Evolutionary conservation across 2,329 filamentous ascomycete species (phyloP).

Genomic region (Pestalotiopsis sp.): DNA sequence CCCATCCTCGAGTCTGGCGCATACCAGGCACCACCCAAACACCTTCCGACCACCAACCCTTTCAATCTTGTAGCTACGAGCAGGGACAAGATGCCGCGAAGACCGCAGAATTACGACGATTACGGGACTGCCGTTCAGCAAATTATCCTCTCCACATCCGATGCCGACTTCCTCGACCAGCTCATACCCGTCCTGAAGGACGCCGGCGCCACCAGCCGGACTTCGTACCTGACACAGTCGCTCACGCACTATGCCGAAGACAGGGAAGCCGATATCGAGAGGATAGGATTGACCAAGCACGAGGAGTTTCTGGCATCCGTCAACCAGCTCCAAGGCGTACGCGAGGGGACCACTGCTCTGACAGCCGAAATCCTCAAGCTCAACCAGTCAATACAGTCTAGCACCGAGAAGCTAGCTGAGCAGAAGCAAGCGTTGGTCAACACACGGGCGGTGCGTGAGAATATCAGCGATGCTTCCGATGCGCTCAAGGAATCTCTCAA

Average conservation of each 20-base stretch:
- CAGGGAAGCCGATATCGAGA: constrained; percentile 89
- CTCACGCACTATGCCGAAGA: constrained; percentile 82
- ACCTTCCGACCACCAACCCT: not conserved
- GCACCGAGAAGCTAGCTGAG: constrained; percentile 89
- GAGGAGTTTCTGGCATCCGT: constrained; percentile 95
- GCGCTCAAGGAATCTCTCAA: constrained; percentile 90
- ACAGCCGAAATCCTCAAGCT: constrained; percentile 90
- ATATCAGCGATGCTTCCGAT: constrained; percentile 90
- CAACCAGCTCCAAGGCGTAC: constrained; percentile 88
- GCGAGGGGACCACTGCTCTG: constrained; percentile 85
- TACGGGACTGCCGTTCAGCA: constrained; percentile 48
- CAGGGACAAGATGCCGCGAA: constrained; percentile 26
- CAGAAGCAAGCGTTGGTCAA: constrained; percentile 96
- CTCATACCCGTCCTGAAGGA: constrained; percentile 93
- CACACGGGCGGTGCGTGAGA: constrained; percentile 88
- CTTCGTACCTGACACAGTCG: constrained; percentile 74
- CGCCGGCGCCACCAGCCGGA: constrained; percentile 76
- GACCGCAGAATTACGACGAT: constrained; percentile 36
- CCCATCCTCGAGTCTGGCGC: not conserved
- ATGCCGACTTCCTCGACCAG: constrained; percentile 93
- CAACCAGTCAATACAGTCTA: constrained; percentile 92
- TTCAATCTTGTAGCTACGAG: not conserved
- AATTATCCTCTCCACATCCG: constrained; percentile 91
- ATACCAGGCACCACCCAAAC: not conserved
- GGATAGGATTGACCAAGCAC: constrained; percentile 92